Base-by-base conservation (phyloP, 1,284 basidiomycete species). In the Rhodofomes roseus region DNA sequence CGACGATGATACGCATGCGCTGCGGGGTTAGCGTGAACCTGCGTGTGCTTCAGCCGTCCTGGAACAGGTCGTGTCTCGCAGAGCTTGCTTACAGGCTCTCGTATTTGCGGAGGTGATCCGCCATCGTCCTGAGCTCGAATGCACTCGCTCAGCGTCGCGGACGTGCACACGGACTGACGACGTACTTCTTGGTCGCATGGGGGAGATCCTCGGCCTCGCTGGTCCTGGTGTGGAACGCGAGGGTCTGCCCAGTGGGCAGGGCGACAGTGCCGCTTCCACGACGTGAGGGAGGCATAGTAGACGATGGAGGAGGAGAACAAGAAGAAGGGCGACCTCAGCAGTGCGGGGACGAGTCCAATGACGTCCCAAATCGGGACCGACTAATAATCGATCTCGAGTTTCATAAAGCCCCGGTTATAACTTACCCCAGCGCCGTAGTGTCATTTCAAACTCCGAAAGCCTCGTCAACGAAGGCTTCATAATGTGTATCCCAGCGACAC, bases 1-100 rank as follows among this genome's bases (percentile, higher is more conserved):
- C 91, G 29, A 96, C 95, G 72, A 99, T 98, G 86, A 95, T 96
- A 60, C 95, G 85, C 94, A 97, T 96, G 64, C 95, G 79, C 74
- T 95, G 94, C 16, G 95, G 93, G 1, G 93, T 95, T 62, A 98
- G 77, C 61, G 88, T 89, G 74, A 93, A 93, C 69, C 89, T 92
- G 65, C 23, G 62, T n/a, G 29, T 51, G 48, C 8, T 40, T 29
- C 34, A 22, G 55, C 27, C 54, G 41, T 40, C 22, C 27, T n/a
- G 52, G 18, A 44, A 31, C 46, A 20, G 25, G 18, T 43, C n/a
- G n/a, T 27, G 31, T 3, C 2, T 31, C n/a, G 20, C 22, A 9
- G 18, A 40, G 14, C 25, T 50, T 56, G 68, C 90, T 74, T 76
- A 91, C 84, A 93, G 71, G 68, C 79, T 86, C 78, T 95, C 93